These are phyloP conservation scores for Plasmodium yoelii DNA, from an alignment of 169 alveolate species.

Conservation along the genomic window DNA sequence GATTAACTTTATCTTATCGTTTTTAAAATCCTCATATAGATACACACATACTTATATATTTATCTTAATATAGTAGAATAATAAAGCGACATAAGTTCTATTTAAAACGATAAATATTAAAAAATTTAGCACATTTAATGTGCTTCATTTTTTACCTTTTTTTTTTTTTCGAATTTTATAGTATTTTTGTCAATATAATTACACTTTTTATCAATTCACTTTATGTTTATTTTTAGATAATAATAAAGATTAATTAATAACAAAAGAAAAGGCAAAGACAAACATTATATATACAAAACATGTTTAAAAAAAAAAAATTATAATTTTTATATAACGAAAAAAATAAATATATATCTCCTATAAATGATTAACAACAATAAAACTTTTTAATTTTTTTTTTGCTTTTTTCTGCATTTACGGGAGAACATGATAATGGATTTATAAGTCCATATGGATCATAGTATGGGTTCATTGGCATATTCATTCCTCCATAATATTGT, in stretches of 20 bases:
- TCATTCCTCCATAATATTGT: constrained; percentile 72
- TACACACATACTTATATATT: too few relatives aligned
- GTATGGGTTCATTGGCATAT: constrained; percentile 73
- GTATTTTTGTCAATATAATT: too few relatives aligned
- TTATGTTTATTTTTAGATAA: too few relatives aligned
- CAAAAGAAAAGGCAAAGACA: not conserved
- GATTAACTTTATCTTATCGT: too few relatives aligned
- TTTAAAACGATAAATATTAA: too few relatives aligned
- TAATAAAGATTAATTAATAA: not conserved
- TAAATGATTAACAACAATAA: constrained; percentile 51
- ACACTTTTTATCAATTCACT: too few relatives aligned
- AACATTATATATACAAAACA: not conserved
- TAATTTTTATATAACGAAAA: not conserved
- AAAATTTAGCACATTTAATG: too few relatives aligned
- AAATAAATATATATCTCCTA: not conserved
- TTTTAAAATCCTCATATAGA: too few relatives aligned
- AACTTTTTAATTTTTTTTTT: constrained; percentile 52
- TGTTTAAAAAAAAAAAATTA: constrained; percentile 4
- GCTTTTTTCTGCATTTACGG: constrained; percentile 23
- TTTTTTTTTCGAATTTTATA: too few relatives aligned
- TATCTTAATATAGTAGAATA: too few relatives aligned
- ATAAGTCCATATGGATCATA: constrained; percentile 76
- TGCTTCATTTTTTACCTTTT: too few relatives aligned
- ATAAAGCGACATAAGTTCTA: too few relatives aligned
- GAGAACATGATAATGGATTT: constrained; percentile 72